phyloP scores from a whole-genome alignment of 2,329 filamentous ascomycete genomes.

The Aspergillus flavus region DNA sequence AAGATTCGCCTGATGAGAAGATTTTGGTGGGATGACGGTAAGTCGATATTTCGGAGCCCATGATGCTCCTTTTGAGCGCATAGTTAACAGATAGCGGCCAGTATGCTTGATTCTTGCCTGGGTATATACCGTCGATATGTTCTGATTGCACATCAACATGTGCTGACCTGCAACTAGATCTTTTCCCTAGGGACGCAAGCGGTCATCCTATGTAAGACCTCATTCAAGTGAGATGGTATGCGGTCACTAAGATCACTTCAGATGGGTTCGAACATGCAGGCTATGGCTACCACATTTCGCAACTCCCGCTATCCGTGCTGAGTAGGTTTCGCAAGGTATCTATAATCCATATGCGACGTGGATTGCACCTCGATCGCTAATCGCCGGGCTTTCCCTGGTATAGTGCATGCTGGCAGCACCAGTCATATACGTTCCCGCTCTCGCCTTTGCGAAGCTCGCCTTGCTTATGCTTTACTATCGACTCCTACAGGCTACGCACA shows the following conservation, averaged over 20 bases:
- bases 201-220: constrained; percentile 6
- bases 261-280: constrained; percentile 7
- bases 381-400: not conserved
- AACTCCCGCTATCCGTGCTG: not conserved
- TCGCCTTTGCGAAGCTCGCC: constrained; percentile 25
- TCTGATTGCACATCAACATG: not conserved
- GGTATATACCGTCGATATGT: not conserved
- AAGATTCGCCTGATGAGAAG: constrained; percentile 16
- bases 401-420: constrained; percentile 16
- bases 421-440: constrained; percentile 20
- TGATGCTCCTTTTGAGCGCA: not conserved
- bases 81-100: not conserved
- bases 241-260: not conserved
- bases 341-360: not conserved
- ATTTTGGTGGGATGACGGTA: constrained; percentile 25
- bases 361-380: not conserved
- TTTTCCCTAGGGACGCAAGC: constrained; percentile 2
- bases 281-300: not conserved
- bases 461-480: constrained; percentile 25
- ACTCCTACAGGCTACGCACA: constrained; percentile 10
- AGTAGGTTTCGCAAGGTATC: not conserved
- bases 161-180: not conserved
- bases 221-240: not conserved
- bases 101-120: constrained; percentile 7
- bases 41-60: not conserved